Conservation (phyloP, 2,329 filamentous ascomycete genomes). For the Neocucurbitaria cava region DNA sequence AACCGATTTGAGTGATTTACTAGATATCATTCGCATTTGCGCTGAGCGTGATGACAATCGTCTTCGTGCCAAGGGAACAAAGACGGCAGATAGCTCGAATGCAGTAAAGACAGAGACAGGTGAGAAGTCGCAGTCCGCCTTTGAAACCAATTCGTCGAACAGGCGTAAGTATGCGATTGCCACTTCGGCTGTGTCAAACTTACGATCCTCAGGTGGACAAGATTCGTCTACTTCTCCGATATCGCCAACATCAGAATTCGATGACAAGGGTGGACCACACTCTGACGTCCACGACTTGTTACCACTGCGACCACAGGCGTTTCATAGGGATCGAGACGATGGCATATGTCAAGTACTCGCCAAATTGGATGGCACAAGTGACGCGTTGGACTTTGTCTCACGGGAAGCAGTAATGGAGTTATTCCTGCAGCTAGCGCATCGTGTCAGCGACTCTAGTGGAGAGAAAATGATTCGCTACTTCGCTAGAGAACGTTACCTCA, state of each 20-base stretch:
- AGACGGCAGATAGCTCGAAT: constrained; percentile 42
- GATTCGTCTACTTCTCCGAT: constrained; percentile 15
- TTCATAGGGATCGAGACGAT: constrained; percentile 28
- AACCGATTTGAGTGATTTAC: constrained; percentile 69
- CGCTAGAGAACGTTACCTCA: constrained; percentile 72
- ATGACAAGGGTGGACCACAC: constrained; percentile 23
- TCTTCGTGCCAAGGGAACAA: constrained; percentile 18
- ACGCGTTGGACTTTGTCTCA: constrained; percentile 63
- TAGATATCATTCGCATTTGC: constrained; percentile 67
- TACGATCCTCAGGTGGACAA: constrained; percentile 9
- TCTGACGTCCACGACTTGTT: constrained; percentile 7
- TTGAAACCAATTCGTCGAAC: constrained; percentile 15
- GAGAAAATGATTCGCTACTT: constrained; percentile 72
- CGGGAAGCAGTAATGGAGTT: constrained; percentile 71
- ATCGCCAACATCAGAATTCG: constrained; percentile 13
- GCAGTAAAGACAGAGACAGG: constrained; percentile 51
- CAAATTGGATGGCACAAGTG: constrained; percentile 38
- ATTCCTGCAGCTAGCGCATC: constrained; percentile 66
- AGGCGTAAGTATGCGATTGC: constrained; percentile 5
- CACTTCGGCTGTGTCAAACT: not conserved
- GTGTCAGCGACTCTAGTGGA: constrained; percentile 70
- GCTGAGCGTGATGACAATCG: constrained; percentile 42
- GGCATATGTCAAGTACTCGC: constrained; percentile 35
- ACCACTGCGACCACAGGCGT: constrained; percentile 8
- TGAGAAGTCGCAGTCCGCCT: constrained; percentile 6